Base-by-base conservation (phyloP, 257 asterid species). In the Phtheirospermum japonicum region DNA sequence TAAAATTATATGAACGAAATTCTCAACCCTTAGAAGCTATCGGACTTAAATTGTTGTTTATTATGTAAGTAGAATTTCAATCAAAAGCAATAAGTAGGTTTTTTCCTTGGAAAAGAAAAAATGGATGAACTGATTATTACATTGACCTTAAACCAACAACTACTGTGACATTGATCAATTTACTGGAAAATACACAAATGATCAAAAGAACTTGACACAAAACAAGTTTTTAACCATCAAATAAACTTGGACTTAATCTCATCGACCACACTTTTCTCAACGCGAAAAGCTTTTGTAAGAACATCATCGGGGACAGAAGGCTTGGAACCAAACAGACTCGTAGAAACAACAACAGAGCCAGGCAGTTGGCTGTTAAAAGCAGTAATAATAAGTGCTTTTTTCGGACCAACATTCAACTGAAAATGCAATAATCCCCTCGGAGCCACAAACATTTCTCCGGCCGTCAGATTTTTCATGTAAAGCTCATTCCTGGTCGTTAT, bases 351-450 rank as follows among this genome's bases (percentile, higher is more conserved):
- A 16, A 64, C 76, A 5, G 67, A 31, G 0, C 90, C 85, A 0
- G 91, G 91, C 54, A 78, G 60, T 6, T 85, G 94, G 72, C 94
- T 83, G 59, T 85, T 82, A 56, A 87, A 87, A 33, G 87, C 83
- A 5, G 87, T 75, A 26, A 70, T 66, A 11, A 80, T 39, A 23
- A 64, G 42, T 4, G 85, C 90, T 52, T 74, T 74, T 9, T 45
- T 79, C 20, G 72, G n/a, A 2, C 94, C 94, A 42, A 79, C 64
- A 51, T 87, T 87, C 81, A 74, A 18, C 63, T 82, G 94, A 16
- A 80, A 85, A 61, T 87, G 91, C 63, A 81, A 64, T 0, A 85
- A 60, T 3, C 94, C 91, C 46, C 60, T 70, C 0, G 90, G 94
- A 13, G 81, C 30, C 67, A 85, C 86, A 30, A 83, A 85, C 84